Evolutionary conservation across 192 early-diverging fungal species (phyloP).

Genomic region (Paraglomus brasilianum): DNA sequence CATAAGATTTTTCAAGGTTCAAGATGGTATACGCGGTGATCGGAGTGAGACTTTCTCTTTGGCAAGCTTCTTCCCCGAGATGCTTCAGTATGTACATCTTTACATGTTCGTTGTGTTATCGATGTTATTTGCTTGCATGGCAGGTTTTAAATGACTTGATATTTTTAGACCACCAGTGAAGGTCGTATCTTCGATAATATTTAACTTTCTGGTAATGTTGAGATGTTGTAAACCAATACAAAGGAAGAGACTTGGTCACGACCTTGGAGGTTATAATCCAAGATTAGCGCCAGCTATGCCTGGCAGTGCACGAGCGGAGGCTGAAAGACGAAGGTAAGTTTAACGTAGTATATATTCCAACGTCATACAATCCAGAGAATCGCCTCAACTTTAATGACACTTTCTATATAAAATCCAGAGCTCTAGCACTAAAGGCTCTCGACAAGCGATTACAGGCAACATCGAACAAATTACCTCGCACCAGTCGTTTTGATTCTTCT

Average conservation of each 20-base stretch:
- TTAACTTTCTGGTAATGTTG: conserved; percentile 56
- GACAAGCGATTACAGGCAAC: conserved; percentile 56
- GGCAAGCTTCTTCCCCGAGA: conserved; percentile 86
- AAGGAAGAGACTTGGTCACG: conserved; percentile 38
- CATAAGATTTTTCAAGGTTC: conserved; percentile 78
- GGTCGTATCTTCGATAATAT: conserved; percentile 60
- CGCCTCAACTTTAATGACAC: background rate
- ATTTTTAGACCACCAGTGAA: conserved; percentile 58
- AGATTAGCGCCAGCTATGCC: conserved; percentile 40
- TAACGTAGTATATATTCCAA: background rate
- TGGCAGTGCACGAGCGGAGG: conserved; percentile 59
- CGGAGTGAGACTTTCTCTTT: conserved; percentile 90
- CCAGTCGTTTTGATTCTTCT: too few relatives aligned
- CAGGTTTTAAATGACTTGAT: conserved; percentile 8
- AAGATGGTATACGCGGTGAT: conserved; percentile 82
- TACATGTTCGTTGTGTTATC: background rate
- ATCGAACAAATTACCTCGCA: conserved; percentile 13
- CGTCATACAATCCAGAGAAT: background rate
- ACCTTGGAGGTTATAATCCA: conserved; percentile 43
- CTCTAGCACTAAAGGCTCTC: conserved; percentile 64
- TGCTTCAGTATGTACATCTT: conserved; percentile 60
- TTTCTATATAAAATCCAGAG: conserved; percentile 39
- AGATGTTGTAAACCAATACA: conserved; percentile 53
- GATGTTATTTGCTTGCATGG: background rate
- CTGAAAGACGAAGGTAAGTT: conserved; percentile 63